phyloP scores from a whole-genome alignment of 441 rosid genomes.

The Francoa sonchifolia region DNA sequence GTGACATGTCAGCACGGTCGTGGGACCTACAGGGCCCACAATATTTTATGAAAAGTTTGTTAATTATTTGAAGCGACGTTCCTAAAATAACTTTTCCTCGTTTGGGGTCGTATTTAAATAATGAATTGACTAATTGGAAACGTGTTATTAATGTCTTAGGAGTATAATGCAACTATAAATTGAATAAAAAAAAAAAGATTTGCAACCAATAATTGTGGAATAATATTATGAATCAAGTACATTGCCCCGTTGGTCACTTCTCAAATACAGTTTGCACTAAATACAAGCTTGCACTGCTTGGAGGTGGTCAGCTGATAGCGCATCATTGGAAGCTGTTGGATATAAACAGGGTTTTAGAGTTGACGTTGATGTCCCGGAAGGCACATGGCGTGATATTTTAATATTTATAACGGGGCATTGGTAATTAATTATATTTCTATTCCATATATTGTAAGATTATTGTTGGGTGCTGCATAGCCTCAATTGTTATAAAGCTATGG shows the following conservation, averaged over 20 bases:
- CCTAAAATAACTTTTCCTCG: no score
- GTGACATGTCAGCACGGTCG: no score
- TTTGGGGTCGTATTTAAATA: no score
- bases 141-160: no score
- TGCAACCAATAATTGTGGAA: no score
- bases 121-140: no score
- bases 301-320: constrained; percentile 68
- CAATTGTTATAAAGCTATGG: not conserved
- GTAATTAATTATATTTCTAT: constrained; percentile 25
- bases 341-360: constrained; percentile 78
- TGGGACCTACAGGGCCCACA: no score
- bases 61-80: no score
- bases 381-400: constrained; percentile 74
- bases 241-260: not conserved
- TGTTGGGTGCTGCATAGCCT: not conserved
- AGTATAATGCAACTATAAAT: no score
- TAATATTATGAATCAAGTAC: no score
- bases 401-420: constrained; percentile 88
- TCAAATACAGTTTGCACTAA: not conserved
- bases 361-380: constrained; percentile 81
- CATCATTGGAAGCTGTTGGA: constrained; percentile 63
- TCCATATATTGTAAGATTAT: not conserved
- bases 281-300: constrained; percentile 6
- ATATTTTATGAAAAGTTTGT: no score
- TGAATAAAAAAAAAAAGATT: no score